Conservation (phyloP, 2,329 filamentous ascomycete species). For the Rutstroemia sydowiana region DNA sequence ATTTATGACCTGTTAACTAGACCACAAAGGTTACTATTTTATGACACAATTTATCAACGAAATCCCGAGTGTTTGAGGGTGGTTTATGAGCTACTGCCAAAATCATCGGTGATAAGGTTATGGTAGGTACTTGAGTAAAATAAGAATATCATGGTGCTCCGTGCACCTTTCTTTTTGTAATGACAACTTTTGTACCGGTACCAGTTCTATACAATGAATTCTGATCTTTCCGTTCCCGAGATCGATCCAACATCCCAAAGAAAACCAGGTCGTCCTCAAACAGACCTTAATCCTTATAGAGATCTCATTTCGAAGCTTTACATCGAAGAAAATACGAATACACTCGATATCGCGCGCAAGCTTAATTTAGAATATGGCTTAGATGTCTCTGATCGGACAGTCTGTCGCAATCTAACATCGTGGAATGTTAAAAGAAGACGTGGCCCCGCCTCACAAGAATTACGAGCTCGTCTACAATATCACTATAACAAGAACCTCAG, state of each 20-base stretch:
- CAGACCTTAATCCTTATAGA: constrained; percentile 24
- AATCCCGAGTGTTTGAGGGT: too few species aligned
- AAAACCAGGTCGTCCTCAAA: constrained; percentile 24
- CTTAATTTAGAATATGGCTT: constrained; percentile 25
- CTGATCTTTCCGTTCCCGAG: neutral
- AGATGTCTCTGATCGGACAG: constrained; percentile 25
- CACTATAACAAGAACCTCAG: constrained; percentile 29
- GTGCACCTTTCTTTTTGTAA: neutral
- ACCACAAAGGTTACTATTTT: too few species aligned
- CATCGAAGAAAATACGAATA: constrained; percentile 19
- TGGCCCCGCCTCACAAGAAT: constrained; percentile 20
- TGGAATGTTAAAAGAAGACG: constrained; percentile 26
- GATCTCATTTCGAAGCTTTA: constrained; percentile 26
- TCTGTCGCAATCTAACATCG: constrained; percentile 23
- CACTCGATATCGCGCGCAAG: constrained; percentile 24
- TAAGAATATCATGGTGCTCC: too few species aligned
- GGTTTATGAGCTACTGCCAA: too few species aligned
- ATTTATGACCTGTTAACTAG: too few species aligned
- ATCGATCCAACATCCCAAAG: neutral
- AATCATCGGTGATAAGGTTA: too few species aligned
- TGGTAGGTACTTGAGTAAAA: too few species aligned
- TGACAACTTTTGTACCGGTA: too few species aligned
- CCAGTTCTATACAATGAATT: too few species aligned
- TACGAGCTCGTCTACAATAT: constrained; percentile 20
- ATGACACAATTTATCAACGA: too few species aligned